A percentile compares a stretch with the other conserved stretches of the same genome.
phyloP scores from a whole-genome alignment of 1,139 yeast genomes.

The Geotrichum restrictum region DNA sequence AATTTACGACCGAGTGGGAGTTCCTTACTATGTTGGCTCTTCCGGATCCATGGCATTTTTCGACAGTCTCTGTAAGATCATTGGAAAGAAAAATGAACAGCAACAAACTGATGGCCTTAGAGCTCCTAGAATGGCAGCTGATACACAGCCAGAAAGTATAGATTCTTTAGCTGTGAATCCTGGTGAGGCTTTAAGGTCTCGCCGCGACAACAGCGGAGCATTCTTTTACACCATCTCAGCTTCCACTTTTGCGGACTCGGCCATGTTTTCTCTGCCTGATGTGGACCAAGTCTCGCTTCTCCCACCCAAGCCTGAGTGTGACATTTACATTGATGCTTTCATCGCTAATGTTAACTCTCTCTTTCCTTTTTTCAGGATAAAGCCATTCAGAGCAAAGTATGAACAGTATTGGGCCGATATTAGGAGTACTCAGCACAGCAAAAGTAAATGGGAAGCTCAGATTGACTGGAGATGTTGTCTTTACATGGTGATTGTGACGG shows the following conservation, averaged over 20 bases:
- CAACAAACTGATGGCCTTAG: not conserved
- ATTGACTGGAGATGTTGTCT: constrained; percentile 21
- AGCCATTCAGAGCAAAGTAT: constrained; percentile 15
- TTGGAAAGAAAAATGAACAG: constrained; percentile 17
- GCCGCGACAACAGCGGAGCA: constrained; percentile 15
- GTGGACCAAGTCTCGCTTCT: constrained; percentile 17
- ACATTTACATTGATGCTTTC: constrained; percentile 17
- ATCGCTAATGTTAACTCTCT: constrained; percentile 18
- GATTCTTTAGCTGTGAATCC: not conserved
- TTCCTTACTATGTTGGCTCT: constrained; percentile 21
- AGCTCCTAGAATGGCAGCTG: not conserved
- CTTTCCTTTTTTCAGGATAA: constrained; percentile 17
- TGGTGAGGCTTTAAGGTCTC: not conserved
- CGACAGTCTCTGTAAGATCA: constrained; percentile 21
- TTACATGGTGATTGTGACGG: constrained; percentile 22
- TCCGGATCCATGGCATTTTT: constrained; percentile 23
- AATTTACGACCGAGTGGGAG: constrained; percentile 21
- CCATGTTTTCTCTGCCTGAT: constrained; percentile 16
- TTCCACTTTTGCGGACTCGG: constrained; percentile 13
- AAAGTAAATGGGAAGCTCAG: constrained; percentile 14
- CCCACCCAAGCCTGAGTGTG: constrained; percentile 19
- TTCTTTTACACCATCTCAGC: constrained; percentile 21
- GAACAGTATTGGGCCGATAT: constrained; percentile 21
- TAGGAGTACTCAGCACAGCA: constrained; percentile 6
- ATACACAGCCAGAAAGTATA: not conserved